Base-by-base conservation (phyloP, 371 early-diverging fungal species). In the Mucor plumbeus region DNA sequence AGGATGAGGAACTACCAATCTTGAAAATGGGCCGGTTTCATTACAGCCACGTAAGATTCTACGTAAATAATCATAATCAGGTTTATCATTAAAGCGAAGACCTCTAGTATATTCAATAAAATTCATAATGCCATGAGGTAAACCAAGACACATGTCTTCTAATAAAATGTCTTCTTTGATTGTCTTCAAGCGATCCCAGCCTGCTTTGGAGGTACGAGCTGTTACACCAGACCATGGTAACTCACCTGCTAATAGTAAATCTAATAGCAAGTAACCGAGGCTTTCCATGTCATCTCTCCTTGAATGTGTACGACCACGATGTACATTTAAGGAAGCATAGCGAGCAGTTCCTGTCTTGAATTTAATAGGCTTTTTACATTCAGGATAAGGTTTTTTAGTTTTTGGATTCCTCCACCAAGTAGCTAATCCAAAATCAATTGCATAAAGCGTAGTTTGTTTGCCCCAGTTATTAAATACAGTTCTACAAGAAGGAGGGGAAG, bases 81-180 rank as follows among this genome's bases (percentile, higher is more conserved):
- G 99, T 47, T 90, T 84, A 66, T 98, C 95, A 48, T 92, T 91
- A 73, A 97, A 99, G 61, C 87, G 87, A 55, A 98, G 84, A 43
- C 82, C 80, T 63, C 97, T 80, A 1, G 92, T 85, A 70, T 98
- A 97, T 1, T 86, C 85, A 36, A 88, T 80, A 64, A 81, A 88
- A 15, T 82, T 87, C 73, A 86, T 65, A 26, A 89, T 78, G 0
- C 85, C 89, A 21, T 47, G 63, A 3, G 88, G 88, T 34, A 85
- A 61, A 2, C 88, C 89, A 7, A 80, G 77, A 65, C 86, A 88
- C 15, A 89, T 61, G 34, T 86, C 86, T 34, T 77, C 72, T 13
- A 88, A 68, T 1, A 72, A 68, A 1, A 77, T 83, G 4, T 81
- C 83, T 67, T 85, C 81, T 44, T 89, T 89, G 50, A 86, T 77